phyloP scores from a whole-genome alignment of 116 monocot species.

The Iris pallida region DNA sequence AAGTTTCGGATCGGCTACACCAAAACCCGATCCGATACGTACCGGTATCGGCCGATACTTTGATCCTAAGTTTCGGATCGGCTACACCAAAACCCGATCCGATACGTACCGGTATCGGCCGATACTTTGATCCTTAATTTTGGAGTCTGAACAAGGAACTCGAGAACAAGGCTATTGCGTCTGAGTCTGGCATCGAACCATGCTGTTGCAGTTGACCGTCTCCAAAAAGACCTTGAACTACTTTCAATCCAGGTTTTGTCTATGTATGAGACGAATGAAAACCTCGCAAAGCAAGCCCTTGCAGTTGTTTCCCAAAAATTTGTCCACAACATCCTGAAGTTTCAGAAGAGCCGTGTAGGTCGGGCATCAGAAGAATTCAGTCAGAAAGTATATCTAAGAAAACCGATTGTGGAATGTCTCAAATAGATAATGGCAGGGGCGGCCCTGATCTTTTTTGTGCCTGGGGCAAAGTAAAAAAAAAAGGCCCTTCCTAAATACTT shows the following conservation, averaged over 20 bases:
- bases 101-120: too few relatives aligned
- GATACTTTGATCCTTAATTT: too few relatives aligned
- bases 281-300: slow-evolving; percentile 68
- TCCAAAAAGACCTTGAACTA: slow-evolving; percentile 89
- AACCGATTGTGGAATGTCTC: slow-evolving; percentile 6
- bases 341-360: slow-evolving; percentile 14
- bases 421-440: neutral
- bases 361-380: slow-evolving; percentile 11
- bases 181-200: slow-evolving; percentile 74
- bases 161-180: slow-evolving; percentile 64
- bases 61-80: too few relatives aligned
- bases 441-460: too few relatives aligned
- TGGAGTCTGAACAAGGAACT: slow-evolving; percentile 50
- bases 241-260: slow-evolving; percentile 96
- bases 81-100: too few relatives aligned
- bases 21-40: too few relatives aligned
- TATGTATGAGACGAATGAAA: slow-evolving; percentile 90
- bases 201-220: slow-evolving; percentile 58
- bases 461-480: too few relatives aligned
- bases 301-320: slow-evolving; percentile 44
- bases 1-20: too few relatives aligned
- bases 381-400: slow-evolving; percentile 8
- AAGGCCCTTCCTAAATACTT: too few relatives aligned
- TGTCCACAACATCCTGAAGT: slow-evolving; percentile 18
- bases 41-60: too few relatives aligned